Conservation (phyloP, 176 grass and related monocot species). For the Phyllostachys edulis region DNA sequence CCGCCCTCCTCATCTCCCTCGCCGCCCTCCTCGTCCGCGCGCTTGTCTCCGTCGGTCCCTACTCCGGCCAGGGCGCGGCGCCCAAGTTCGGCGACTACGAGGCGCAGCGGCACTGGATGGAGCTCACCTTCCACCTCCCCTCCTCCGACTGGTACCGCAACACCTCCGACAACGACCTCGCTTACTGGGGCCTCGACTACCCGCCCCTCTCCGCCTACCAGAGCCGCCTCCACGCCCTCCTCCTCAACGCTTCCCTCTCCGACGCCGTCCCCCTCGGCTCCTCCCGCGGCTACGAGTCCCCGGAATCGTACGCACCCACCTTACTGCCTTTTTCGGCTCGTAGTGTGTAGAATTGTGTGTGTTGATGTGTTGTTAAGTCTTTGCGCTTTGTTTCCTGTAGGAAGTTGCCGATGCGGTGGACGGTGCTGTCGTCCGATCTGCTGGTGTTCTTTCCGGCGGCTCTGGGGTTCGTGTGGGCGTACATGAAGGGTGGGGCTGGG, state of each 20-base stretch:
- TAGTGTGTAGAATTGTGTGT: neutral
- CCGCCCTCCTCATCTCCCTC: conserved; percentile 51
- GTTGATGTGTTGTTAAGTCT: neutral
- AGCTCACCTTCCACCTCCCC: conserved; percentile 83
- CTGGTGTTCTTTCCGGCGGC: conserved; percentile 69
- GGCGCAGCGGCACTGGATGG: conserved; percentile 99
- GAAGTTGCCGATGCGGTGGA: conserved; percentile 90
- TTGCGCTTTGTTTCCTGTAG: conserved; percentile 36
- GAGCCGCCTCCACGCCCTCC: conserved; percentile 69
- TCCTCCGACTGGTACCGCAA: conserved; percentile 79
- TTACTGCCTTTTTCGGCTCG: neutral
- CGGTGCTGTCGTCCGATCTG: conserved; percentile 78
- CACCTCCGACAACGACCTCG: conserved; percentile 76
- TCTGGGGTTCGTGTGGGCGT: conserved; percentile 70
- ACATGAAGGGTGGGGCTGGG: conserved; percentile 33
- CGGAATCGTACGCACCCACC: conserved; percentile 46
- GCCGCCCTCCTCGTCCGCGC: conserved; percentile 72
- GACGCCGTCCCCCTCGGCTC: conserved; percentile 59
- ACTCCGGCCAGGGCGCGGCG: conserved; percentile 70
- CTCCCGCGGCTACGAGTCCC: conserved; percentile 81
- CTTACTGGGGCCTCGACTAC: conserved; percentile 97
- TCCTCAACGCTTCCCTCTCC: conserved; percentile 76
- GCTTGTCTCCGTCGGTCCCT: conserved; percentile 80
- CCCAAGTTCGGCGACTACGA: conserved; percentile 94
- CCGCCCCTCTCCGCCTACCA: conserved; percentile 95